A percentile compares a stretch with the other conserved stretches of the same genome.
Evolutionary conservation across 768 basidiomycete species (phyloP).

Genomic region (Rhodosporidiobolus odoratus): DNA sequence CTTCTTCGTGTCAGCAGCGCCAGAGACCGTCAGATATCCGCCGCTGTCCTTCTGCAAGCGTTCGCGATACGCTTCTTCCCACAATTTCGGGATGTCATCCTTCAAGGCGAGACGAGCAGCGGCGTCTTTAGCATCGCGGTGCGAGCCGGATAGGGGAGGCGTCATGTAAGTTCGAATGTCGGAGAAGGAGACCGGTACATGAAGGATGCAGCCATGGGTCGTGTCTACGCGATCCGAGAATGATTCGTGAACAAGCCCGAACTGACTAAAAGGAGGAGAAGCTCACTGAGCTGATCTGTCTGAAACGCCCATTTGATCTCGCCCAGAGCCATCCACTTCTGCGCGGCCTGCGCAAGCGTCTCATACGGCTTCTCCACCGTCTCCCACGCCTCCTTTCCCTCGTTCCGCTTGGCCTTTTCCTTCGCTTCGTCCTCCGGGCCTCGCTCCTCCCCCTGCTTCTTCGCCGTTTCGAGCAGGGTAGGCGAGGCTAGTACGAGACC

Average conservation of each 20-base stretch:
- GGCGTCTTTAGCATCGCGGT: slow-evolving; percentile 6
- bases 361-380: slow-evolving; percentile 16
- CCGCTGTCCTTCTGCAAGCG: slow-evolving; percentile 1
- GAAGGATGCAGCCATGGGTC: slow-evolving; percentile 13
- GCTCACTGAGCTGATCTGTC: slow-evolving; percentile 17
- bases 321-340: slow-evolving; percentile 2
- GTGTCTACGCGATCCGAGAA: too few relatives aligned
- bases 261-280: neutral
- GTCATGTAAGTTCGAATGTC: neutral
- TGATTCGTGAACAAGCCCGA: too few relatives aligned
- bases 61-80: slow-evolving; percentile 2
- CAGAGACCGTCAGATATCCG: neutral
- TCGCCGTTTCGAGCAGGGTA: neutral
- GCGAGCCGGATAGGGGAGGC: neutral
- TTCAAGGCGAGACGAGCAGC: slow-evolving; percentile 11
- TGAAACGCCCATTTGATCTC: slow-evolving; percentile 5
- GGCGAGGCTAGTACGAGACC: neutral
- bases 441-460: neutral
- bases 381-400: neutral
- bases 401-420: neutral
- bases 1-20: neutral
- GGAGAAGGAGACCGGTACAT: neutral
- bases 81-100: neutral
- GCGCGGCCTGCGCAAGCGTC: neutral
- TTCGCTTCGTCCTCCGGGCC: neutral